A percentile compares a stretch with the other conserved stretches of the same genome.
These are phyloP conservation scores for Nannizzia gypsea DNA, from an alignment of 2,329 filamentous ascomycete genomes.

Conservation along the genomic window DNA sequence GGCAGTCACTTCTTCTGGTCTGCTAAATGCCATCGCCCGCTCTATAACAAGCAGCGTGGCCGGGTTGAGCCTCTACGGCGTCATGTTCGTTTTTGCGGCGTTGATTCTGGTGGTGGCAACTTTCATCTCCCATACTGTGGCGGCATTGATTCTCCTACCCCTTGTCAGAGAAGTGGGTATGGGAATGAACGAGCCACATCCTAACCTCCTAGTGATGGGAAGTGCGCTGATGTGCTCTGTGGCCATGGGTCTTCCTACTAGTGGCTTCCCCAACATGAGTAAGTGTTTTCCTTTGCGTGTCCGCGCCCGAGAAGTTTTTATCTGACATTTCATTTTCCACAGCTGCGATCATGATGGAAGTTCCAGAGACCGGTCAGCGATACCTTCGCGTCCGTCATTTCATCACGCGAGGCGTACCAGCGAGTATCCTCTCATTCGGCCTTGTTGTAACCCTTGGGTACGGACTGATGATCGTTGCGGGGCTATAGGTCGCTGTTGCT, in stretches of 20 bases:
- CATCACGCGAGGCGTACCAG: conserved; percentile 81
- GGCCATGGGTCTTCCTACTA: conserved; percentile 94
- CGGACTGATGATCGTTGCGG: conserved; percentile 68
- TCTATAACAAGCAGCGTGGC: conserved; percentile 63
- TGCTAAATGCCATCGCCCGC: conserved; percentile 76
- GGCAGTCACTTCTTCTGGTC: conserved; percentile 82
- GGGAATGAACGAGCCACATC: conserved; percentile 77
- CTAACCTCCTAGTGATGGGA: conserved; percentile 90
- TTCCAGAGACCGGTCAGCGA: conserved; percentile 74
- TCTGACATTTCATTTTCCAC: not conserved
- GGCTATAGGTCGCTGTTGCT: conserved; percentile 39
- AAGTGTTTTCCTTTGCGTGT: conserved; percentile 37
- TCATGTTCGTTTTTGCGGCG: conserved; percentile 71
- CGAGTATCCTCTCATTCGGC: conserved; percentile 65
- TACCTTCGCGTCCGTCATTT: conserved; percentile 92
- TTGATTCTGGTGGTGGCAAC: conserved; percentile 88
- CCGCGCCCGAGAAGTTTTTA: not conserved
- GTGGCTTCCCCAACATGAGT: conserved; percentile 99
- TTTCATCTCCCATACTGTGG: conserved; percentile 95
- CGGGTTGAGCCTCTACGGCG: conserved; percentile 69
- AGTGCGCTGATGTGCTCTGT: conserved; percentile 92
- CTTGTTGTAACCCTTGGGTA: conserved; percentile 87
- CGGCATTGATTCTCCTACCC: conserved; percentile 85
- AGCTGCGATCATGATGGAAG: conserved; percentile 99
- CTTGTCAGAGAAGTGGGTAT: conserved; percentile 77